Conservation (phyloP, 805 yeast species). For the Ogataea polymorpha region DNA sequence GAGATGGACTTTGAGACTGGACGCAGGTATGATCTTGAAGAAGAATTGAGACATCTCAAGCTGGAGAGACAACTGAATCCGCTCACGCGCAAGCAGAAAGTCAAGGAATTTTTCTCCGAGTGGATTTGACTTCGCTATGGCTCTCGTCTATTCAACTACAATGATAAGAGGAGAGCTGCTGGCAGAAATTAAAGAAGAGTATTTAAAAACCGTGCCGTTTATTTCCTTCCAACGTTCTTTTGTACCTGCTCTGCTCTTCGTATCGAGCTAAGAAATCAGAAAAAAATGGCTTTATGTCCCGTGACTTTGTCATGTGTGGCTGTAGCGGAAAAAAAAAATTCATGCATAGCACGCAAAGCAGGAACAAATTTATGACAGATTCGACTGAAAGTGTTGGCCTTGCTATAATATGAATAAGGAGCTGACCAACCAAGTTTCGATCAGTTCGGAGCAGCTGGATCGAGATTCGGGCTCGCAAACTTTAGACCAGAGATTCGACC, state of each 20-base stretch:
- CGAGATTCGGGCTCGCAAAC: constrained; percentile 22
- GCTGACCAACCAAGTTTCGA: background rate
- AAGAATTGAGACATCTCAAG: background rate
- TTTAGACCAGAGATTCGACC: constrained; percentile 32
- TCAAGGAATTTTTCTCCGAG: background rate
- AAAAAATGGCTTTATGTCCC: background rate
- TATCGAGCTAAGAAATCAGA: too few relatives aligned
- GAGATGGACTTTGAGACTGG: constrained; percentile 52
- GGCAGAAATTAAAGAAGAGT: too few relatives aligned
- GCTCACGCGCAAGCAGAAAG: constrained; percentile 1
- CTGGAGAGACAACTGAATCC: background rate
- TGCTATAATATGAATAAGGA: background rate
- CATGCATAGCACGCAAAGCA: background rate
- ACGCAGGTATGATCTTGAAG: constrained; percentile 34
- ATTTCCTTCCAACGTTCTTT: too few relatives aligned
- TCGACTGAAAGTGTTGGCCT: background rate
- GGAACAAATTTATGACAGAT: background rate
- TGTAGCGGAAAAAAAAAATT: background rate
- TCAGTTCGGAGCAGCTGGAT: background rate
- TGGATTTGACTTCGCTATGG: background rate
- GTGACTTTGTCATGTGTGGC: background rate
- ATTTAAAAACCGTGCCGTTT: too few relatives aligned
- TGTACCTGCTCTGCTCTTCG: too few relatives aligned
- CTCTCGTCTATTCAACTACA: too few relatives aligned
- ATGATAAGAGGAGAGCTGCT: too few relatives aligned